These are phyloP conservation scores for Microbotryum saponariae DNA, from an alignment of 1,284 basidiomycete genomes.

Conservation along the genomic window DNA sequence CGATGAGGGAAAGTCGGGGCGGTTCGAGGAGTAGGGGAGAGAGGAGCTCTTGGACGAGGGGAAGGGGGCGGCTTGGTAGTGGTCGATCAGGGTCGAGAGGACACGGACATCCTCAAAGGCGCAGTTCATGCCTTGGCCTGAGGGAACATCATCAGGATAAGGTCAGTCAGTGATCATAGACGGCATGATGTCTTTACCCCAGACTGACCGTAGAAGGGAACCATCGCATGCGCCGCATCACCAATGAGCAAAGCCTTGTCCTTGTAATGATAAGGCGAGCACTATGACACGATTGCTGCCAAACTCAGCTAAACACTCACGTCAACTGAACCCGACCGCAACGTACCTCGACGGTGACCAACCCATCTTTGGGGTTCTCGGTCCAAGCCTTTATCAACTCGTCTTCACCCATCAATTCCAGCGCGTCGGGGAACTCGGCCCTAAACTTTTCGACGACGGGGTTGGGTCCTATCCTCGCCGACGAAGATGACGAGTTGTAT, in stretches of 20 bases:
- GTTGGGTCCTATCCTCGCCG: neutral
- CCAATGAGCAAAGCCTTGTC: conserved; percentile 82
- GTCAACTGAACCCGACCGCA: neutral
- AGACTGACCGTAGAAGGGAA: conserved; percentile 69
- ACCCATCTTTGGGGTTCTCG: conserved; percentile 73
- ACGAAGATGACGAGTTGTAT: conserved; percentile 1
- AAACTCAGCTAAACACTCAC: neutral
- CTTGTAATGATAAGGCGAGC: conserved; percentile 80
- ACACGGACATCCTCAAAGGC: conserved; percentile 95
- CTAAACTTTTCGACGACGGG: conserved; percentile 58
- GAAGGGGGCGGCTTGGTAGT: conserved; percentile 51
- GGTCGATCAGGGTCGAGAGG: conserved; percentile 64
- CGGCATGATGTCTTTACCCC: too few relatives aligned
- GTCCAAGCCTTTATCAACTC: conserved; percentile 66
- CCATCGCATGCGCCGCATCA: conserved; percentile 91
- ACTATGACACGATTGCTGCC: conserved; percentile 44
- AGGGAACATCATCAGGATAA: neutral
- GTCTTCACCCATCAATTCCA: conserved; percentile 72
- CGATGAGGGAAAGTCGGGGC: conserved; percentile 48
- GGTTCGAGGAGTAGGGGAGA: conserved; percentile 35
- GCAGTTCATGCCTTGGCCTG: conserved; percentile 87
- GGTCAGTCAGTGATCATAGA: neutral
- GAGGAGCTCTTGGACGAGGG: conserved; percentile 40
- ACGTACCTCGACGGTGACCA: conserved; percentile 82
- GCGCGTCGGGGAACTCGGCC: conserved; percentile 76